These are phyloP conservation scores for Aleurites moluccanus DNA, from an alignment of 441 rosid species.

Conservation along the genomic window DNA sequence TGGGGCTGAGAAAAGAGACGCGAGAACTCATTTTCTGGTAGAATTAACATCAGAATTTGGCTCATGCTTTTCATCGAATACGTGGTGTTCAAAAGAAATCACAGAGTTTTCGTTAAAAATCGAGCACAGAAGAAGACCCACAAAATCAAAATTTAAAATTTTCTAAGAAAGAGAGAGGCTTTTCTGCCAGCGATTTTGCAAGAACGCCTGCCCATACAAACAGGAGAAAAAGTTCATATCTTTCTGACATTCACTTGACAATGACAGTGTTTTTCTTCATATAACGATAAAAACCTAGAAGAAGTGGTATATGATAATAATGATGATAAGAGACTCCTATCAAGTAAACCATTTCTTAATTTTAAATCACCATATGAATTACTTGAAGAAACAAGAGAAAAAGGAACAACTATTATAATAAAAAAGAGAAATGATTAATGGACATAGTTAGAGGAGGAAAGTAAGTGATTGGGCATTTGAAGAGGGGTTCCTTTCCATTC, in stretches of 20 bases:
- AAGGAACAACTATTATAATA: not conserved
- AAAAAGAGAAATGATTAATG: not conserved
- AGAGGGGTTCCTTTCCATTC: too few relatives aligned
- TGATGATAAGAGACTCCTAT: constrained; percentile 35
- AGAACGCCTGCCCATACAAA: constrained; percentile 90
- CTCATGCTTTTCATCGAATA: constrained; percentile 39
- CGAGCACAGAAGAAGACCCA: not conserved
- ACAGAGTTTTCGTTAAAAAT: not conserved
- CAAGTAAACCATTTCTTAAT: constrained; percentile 31
- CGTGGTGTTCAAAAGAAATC: constrained; percentile 14
- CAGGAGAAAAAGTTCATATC: constrained; percentile 63
- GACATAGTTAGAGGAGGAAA: constrained; percentile 18
- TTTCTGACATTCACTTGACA: constrained; percentile 36
- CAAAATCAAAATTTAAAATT: not conserved
- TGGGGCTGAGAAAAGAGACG: too few relatives aligned
- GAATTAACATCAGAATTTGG: constrained; percentile 10
- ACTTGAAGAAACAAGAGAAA: not conserved
- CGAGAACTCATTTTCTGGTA: not conserved
- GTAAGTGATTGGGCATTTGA: constrained; percentile 33
- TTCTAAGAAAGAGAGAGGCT: constrained; percentile 48
- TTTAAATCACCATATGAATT: not conserved
- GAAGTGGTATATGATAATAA: constrained; percentile 27
- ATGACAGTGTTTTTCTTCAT: constrained; percentile 23
- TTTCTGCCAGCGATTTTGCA: constrained; percentile 88
- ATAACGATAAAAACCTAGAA: constrained; percentile 25